Conservation (phyloP, 768 basidiomycete genomes). For the Tulasnella sp. region DNA sequence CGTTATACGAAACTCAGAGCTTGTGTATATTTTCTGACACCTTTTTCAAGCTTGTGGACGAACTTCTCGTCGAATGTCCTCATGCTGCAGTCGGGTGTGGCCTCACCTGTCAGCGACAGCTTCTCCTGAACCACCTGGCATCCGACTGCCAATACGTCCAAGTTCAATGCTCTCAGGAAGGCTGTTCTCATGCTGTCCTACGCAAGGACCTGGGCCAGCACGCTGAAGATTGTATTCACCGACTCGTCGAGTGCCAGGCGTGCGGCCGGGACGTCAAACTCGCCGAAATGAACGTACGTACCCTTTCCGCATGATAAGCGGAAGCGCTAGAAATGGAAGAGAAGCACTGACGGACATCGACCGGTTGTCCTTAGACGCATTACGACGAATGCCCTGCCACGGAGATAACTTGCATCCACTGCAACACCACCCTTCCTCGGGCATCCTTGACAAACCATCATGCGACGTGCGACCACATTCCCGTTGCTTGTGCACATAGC, state of each 20-base stretch:
- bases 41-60: conserved; percentile 57
- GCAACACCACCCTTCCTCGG: conserved; percentile 29
- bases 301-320: no score
- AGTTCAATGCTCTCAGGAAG: conserved; percentile 37
- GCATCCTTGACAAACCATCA: conserved; percentile 29
- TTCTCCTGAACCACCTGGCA: conserved; percentile 48
- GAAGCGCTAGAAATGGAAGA: no score
- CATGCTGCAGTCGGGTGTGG: conserved; percentile 47
- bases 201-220: conserved; percentile 39
- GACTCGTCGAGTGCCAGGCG: conserved; percentile 30
- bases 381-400: conserved; percentile 30
- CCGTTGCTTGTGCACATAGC: conserved; percentile 36
- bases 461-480: conserved; percentile 30
- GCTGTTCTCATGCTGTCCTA: conserved; percentile 35
- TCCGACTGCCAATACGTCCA: conserved; percentile 48
- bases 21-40: not conserved
- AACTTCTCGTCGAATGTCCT: conserved; percentile 62
- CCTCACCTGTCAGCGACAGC: conserved; percentile 53
- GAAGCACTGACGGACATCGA: no score
- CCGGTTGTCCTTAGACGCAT: conserved; percentile 29
- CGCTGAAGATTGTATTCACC: conserved; percentile 27
- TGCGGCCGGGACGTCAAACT: conserved; percentile 29
- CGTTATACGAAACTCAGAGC: conserved; percentile 16
- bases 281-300: conserved; percentile 31
- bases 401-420: conserved; percentile 32